phyloP scores from a whole-genome alignment of 306 rosid genomes.

The Morella rubra region DNA sequence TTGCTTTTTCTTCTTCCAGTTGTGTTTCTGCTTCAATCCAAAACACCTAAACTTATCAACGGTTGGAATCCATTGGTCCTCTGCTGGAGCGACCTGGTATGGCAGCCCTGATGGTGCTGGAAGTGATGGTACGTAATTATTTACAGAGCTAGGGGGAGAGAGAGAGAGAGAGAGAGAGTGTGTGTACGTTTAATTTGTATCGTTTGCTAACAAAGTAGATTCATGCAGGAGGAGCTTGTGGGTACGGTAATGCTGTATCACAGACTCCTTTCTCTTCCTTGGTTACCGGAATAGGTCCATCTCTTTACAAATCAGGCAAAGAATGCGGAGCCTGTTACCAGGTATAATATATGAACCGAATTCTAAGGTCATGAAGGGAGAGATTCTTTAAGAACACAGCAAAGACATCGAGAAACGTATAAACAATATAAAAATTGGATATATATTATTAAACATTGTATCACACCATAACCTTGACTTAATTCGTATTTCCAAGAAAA shows the following conservation, averaged over 20 bases:
- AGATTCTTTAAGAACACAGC: too few relatives aligned
- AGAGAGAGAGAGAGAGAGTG: not conserved
- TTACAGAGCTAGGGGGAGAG: too few relatives aligned
- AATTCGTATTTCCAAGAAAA: too few relatives aligned
- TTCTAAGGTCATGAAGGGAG: too few relatives aligned
- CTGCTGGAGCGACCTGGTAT: slow-evolving; percentile 54
- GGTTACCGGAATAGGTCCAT: slow-evolving; percentile 40
- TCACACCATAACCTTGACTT: too few relatives aligned
- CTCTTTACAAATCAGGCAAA: slow-evolving; percentile 41
- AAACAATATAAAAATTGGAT: too few relatives aligned
- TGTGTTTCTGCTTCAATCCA: slow-evolving; percentile 24
- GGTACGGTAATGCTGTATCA: slow-evolving; percentile 45
- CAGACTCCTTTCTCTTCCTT: slow-evolving; percentile 44
- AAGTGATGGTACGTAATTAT: slow-evolving; percentile 34
- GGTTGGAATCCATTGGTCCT: slow-evolving; percentile 25
- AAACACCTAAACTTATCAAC: slow-evolving; percentile 32
- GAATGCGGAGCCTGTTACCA: slow-evolving; percentile 51
- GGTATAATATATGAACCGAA: slow-evolving; percentile 10
- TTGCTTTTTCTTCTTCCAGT: slow-evolving; percentile 26
- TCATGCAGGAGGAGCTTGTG: slow-evolving; percentile 41
- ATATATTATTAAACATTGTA: too few relatives aligned
- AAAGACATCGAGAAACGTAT: too few relatives aligned
- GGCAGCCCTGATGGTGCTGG: slow-evolving; percentile 43
- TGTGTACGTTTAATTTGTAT: not conserved
- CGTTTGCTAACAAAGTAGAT: not conserved